These are phyloP conservation scores for Lentinula novae-zelandiae DNA, from an alignment of 1,284 basidiomycete species.

Conservation along the genomic window DNA sequence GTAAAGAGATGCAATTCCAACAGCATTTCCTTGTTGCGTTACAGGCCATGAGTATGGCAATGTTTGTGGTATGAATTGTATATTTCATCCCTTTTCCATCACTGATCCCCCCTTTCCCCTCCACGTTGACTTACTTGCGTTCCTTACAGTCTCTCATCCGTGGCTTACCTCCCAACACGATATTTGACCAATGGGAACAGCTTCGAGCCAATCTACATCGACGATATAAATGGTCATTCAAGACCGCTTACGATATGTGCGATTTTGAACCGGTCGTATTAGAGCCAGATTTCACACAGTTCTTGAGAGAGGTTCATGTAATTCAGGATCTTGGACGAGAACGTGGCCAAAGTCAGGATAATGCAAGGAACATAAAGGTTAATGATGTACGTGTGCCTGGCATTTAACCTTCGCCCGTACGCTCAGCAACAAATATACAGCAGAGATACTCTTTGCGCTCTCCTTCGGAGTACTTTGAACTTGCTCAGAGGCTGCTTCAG, in stretches of 20 bases:
- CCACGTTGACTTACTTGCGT: background rate
- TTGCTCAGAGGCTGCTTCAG: constrained; percentile 36
- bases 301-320: constrained; percentile 31
- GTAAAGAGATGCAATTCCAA: constrained; percentile 48
- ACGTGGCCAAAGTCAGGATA: constrained; percentile 15
- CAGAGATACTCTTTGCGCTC: constrained; percentile 23
- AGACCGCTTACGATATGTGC: constrained; percentile 45
- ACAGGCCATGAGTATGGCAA: constrained; percentile 44
- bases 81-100: background rate
- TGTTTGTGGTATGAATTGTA: constrained; percentile 39
- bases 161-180: constrained; percentile 13
- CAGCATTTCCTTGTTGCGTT: constrained; percentile 48
- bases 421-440: constrained; percentile 23
- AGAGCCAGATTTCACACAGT: constrained; percentile 40
- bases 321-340: constrained; percentile 23
- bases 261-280: constrained; percentile 32
- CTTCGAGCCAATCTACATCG: constrained; percentile 47
- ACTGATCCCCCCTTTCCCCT: background rate
- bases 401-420: background rate
- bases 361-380: constrained; percentile 9
- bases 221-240: constrained; percentile 74
- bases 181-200: constrained; percentile 32
- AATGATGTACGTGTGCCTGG: background rate
- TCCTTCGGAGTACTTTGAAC: constrained; percentile 32
- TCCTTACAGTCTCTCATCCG: constrained; percentile 20